Conservation (phyloP, 352 stramenopile species). For the Globisporangium okanoganense region DNA sequence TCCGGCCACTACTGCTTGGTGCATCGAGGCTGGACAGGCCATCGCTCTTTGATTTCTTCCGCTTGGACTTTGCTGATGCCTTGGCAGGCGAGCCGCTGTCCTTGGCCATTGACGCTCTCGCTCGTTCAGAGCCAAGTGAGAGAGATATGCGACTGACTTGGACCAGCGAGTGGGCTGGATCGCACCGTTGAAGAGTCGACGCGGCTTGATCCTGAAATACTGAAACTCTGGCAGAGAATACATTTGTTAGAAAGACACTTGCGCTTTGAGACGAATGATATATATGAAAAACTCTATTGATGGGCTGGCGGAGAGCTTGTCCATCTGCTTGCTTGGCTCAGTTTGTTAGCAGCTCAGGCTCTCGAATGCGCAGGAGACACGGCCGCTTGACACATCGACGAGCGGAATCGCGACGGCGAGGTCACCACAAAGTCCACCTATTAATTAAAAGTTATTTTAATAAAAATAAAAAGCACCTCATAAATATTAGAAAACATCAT, state of each 20-base stretch:
- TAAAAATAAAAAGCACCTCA: neutral
- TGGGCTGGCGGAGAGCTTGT: neutral
- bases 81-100: neutral
- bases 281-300: neutral
- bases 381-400: constrained; percentile 55
- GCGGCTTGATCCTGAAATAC: neutral
- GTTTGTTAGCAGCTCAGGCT: neutral
- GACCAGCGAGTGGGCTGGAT: no score
- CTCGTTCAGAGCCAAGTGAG: neutral
- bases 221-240: neutral
- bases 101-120: constrained; percentile 2
- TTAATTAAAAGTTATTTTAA: no score
- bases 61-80: neutral
- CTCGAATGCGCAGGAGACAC: constrained; percentile 18
- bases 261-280: neutral
- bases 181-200: neutral
- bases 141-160: neutral
- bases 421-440: constrained; percentile 70
- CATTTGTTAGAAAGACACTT: neutral
- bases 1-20: neutral
- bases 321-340: no score
- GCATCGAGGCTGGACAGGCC: neutral
- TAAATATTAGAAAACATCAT: neutral
- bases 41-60: neutral
- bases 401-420: constrained; percentile 50